phyloP scores from a whole-genome alignment of 495 filamentous ascomycete species.

The Peziza echinospora region DNA sequence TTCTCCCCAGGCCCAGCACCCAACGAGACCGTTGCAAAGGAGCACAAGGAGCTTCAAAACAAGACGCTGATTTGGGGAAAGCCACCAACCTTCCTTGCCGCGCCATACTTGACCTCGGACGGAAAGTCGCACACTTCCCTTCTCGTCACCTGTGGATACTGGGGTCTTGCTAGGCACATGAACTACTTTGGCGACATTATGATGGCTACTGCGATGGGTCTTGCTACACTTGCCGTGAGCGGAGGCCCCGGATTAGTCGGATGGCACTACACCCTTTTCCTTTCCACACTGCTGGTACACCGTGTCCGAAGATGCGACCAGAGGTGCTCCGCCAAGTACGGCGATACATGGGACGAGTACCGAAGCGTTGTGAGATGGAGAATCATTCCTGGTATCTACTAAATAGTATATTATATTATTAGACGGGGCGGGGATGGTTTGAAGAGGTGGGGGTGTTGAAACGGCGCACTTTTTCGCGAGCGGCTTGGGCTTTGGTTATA shows the following conservation, averaged over 20 bases:
- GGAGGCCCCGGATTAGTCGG: slow-evolving; percentile 57
- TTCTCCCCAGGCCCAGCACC: slow-evolving; percentile 23
- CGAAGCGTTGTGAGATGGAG: slow-evolving; percentile 59
- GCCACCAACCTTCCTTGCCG: not conserved
- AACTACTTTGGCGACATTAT: slow-evolving; percentile 96
- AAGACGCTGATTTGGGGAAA: not conserved
- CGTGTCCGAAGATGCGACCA: slow-evolving; percentile 75
- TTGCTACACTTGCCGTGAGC: slow-evolving; percentile 70
- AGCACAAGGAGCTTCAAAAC: not conserved
- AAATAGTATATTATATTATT: slow-evolving; percentile 4
- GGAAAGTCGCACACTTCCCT: slow-evolving; percentile 25
- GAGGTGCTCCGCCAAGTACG: slow-evolving; percentile 84
- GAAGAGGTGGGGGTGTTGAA: no score
- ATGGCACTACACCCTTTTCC: slow-evolving; percentile 91
- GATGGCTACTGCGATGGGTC: slow-evolving; percentile 48
- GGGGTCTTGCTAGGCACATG: slow-evolving; percentile 80
- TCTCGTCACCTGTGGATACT: slow-evolving; percentile 78
- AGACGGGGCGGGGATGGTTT: no score
- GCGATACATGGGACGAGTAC: slow-evolving; percentile 81
- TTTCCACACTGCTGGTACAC: slow-evolving; percentile 70
- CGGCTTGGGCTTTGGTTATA: no score
- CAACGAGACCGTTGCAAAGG: not conserved
- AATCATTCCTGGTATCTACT: slow-evolving; percentile 83
- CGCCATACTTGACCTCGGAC: not conserved
- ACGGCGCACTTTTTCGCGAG: no score